Evolutionary conservation across 1,284 basidiomycete species (phyloP).

Genomic region (Puccinia horiana): DNA sequence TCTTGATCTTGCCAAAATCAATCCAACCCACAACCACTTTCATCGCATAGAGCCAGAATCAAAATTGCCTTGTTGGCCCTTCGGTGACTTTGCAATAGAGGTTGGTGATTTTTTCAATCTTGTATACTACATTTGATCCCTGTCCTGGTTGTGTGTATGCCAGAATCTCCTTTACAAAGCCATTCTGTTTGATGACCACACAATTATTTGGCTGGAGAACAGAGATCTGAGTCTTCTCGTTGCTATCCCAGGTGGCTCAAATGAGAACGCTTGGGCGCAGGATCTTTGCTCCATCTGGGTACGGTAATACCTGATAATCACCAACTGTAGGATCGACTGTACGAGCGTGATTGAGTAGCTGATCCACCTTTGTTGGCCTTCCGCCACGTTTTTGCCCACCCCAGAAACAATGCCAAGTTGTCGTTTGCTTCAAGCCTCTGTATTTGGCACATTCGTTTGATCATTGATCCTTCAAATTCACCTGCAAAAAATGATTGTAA

Average conservation of each 20-base stretch:
- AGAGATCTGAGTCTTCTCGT: neutral
- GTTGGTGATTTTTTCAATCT: neutral
- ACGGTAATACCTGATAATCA: neutral
- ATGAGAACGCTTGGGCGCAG: too few relatives aligned
- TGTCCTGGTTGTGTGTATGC: neutral
- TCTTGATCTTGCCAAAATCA: neutral
- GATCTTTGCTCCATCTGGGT: neutral
- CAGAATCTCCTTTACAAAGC: slow-evolving; percentile 3
- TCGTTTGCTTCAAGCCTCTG: neutral
- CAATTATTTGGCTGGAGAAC: neutral
- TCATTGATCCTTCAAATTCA: neutral
- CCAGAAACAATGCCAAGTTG: neutral
- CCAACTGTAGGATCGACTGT: neutral
- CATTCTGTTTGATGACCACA: neutral
- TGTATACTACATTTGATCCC: neutral
- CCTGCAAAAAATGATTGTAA: neutral
- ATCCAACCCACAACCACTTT: neutral
- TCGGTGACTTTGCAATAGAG: neutral
- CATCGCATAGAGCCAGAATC: neutral
- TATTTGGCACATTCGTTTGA: slow-evolving; percentile 1
- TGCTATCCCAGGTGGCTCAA: neutral
- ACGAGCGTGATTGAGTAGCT: neutral
- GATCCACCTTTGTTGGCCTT: neutral
- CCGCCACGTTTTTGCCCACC: neutral
- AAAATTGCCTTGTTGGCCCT: neutral